Base-by-base conservation (phyloP, 2,329 filamentous ascomycete species). In the Zasmidium angulare region DNA sequence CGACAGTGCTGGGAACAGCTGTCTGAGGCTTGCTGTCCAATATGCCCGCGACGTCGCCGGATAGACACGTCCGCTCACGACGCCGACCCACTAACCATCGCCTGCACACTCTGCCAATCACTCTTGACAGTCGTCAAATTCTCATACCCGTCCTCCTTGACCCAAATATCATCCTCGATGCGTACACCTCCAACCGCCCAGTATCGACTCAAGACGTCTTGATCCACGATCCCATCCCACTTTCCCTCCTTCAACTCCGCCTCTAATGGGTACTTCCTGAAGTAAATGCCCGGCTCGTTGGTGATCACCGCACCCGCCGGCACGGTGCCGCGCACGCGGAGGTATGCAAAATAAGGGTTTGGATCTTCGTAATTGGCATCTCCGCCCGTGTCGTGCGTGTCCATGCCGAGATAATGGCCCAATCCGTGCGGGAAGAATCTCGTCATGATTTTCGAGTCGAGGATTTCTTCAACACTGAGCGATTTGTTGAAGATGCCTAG, bases 211-310 rank as follows among this genome's bases (percentile, higher is more conserved):
- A 95, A 76, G 3, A 88, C 82, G 3, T 81, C 78, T 65, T 78
- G 77, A 74, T 93, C 82, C 69, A 95, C 87, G 67, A 84, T 89
- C 59, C 81, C 80, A 43, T 81, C 78, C 71, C 89, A 86, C 57
- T 79, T 76, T 59, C 84, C 80, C 53, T 82, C 79, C 67, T 89
- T 80, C 71, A 90, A 84, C 71, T 86, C 88, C 20, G 84, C 84
- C 76, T 91, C 84, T 60, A 93, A 84, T 63, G 90, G 91, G 56
- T 86, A 87, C 36, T 83, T 81, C 72, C 87, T 88, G 75, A 93
- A 93, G 74, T 93, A 93, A 43, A 88, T 87, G 20, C 95, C 95
- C 12, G 95, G 95, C 79, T 99, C 95, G 43, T 98, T 93, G 0
- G 95, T 99, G 55, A 99, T 87, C 22, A 99, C 91, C 52, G 88